Base-by-base conservation (phyloP, 2,329 filamentous ascomycete species). In the Apiospora pterosperma region DNA sequence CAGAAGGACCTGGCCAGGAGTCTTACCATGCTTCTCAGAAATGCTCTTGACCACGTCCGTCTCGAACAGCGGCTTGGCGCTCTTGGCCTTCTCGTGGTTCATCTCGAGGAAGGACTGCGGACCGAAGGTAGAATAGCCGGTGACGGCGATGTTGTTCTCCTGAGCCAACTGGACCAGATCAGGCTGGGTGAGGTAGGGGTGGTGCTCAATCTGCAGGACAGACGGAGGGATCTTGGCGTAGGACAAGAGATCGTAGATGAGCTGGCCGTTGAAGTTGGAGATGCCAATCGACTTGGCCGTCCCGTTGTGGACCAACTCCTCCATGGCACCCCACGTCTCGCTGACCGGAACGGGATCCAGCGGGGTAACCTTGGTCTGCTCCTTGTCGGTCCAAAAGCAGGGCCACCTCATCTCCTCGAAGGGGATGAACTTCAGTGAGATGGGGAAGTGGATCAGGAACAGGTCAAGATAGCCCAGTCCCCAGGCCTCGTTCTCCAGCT, bases 151-250 rank as follows among this genome's bases (percentile, higher is more conserved):
- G 59, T 82, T 81, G 71, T 87, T 77, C 69, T 82, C 79, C 74
- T 88, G 81, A 25, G 85, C 87, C 69, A 86, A 81, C 62, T 83
- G 74, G 68, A 89, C 75, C 60, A 89, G 78, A 10, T 80, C 78
- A 39, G 79, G 76, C 76, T 89, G 87, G 6, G 84, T 84, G 39
- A 89, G 81, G 79, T 89, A 96, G 31, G 92, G 92, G 84, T 96
- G 92, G 81, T 95, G 92, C 84, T 96, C 92, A 76, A 96, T 89
- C 83, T 96, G 93, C 68, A 96, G 87, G 41, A 90, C 90, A 59
- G 91, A 90, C 5, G 92, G 90, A 39, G 83, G 84, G 78, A 93
- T 86, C 73, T 86, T 88, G 69, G 91, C 91, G 79, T 93, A 92
- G 72, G 90, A 88, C 75, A 95, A 84, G 66, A 94, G 81, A 77